A percentile compares a stretch with the other conserved stretches of the same genome.
Evolutionary conservation across 768 basidiomycete genomes (phyloP).

Genomic region (Suillus weaverae): DNA sequence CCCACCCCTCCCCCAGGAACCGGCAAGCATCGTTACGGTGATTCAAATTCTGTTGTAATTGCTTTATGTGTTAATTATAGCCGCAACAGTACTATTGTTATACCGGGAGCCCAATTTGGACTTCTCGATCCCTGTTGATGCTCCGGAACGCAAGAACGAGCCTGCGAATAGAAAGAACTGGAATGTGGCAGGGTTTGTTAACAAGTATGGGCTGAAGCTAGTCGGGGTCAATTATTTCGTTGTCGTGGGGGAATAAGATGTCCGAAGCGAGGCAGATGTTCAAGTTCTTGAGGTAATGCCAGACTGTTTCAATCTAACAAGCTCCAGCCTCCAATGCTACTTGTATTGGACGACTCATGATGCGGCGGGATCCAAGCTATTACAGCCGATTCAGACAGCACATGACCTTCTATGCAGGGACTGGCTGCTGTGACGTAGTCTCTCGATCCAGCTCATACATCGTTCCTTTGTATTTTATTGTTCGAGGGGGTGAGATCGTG

Average conservation of each 20-base stretch:
- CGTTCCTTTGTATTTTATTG: no score
- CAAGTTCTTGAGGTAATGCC: neutral
- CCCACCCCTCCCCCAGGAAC: conserved; percentile 56
- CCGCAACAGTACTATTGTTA: conserved; percentile 49
- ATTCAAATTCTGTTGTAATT: conserved; percentile 11
- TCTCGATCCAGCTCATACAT: no score
- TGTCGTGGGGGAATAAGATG: conserved; percentile 30
- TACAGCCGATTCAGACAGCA: no score
- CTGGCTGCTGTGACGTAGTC: no score
- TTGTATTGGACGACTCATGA: no score
- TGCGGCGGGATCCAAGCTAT: no score
- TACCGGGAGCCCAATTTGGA: conserved; percentile 54
- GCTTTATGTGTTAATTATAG: neutral
- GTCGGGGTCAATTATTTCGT: conserved; percentile 62
- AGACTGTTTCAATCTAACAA: no score
- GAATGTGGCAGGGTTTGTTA: conserved; percentile 55
- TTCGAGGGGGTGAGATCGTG: no score
- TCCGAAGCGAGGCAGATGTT: neutral
- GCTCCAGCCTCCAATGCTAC: no score
- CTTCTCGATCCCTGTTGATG: conserved; percentile 43
- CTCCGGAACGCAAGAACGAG: conserved; percentile 46
- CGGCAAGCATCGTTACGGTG: conserved; percentile 61
- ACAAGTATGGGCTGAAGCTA: conserved; percentile 50
- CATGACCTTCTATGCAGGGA: no score
- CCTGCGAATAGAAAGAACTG: conserved; percentile 50